Conservation (phyloP, 1,284 basidiomycete genomes). For the Tilletia setariae region DNA sequence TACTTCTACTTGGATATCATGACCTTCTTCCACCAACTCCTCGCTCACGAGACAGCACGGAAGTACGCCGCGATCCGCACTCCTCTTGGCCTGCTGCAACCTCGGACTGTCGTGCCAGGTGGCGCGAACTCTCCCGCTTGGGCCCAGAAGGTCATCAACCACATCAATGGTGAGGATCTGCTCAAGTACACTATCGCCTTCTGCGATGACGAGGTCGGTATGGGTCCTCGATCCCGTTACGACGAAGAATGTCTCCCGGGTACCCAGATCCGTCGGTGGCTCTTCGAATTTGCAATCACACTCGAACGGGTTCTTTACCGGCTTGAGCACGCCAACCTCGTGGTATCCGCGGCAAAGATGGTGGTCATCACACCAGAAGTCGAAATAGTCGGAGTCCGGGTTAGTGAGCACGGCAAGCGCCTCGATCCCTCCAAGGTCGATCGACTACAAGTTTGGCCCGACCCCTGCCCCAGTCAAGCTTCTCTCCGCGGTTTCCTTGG, state of each 20-base stretch:
- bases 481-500: constrained; percentile 4
- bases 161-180: not conserved
- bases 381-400: not conserved
- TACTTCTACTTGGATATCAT: not conserved
- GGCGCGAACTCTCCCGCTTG: not conserved
- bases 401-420: not conserved
- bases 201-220: not conserved
- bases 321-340: not conserved
- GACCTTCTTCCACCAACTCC: not conserved
- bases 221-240: not conserved
- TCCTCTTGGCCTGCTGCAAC: not conserved
- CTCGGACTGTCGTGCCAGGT: not conserved
- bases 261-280: not conserved
- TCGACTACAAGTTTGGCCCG: not conserved
- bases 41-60: not conserved
- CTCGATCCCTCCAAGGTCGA: not conserved
- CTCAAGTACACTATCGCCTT: not conserved
- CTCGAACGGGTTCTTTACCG: not conserved
- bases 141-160: not conserved
- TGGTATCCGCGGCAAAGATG: not conserved
- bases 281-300: not conserved
- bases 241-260: not conserved
- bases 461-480: not conserved
- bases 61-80: not conserved
- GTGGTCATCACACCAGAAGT: not conserved